Conservation (phyloP, 1,284 basidiomycete genomes). For the Apiotrichum domesticum region DNA sequence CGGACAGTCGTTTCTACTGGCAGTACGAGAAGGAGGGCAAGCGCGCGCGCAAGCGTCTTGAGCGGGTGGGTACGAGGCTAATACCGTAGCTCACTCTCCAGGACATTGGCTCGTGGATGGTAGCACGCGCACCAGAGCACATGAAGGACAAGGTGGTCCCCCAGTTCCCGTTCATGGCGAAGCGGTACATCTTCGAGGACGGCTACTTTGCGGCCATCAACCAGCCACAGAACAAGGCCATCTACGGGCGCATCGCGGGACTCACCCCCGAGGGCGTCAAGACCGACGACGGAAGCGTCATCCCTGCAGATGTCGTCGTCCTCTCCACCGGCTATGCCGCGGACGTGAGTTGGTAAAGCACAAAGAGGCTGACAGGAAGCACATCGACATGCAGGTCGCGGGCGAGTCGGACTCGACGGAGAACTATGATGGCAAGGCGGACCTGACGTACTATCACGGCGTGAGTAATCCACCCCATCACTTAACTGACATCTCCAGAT, state of each 20-base stretch:
- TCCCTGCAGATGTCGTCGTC: constrained; percentile 16
- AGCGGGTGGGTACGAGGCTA: constrained; percentile 1
- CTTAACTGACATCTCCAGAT: not conserved
- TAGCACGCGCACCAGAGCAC: constrained; percentile 7
- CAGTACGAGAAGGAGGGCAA: constrained; percentile 14
- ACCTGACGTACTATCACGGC: constrained; percentile 12
- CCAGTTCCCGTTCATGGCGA: constrained; percentile 6
- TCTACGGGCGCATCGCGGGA: constrained; percentile 14
- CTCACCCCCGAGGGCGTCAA: constrained; percentile 8
- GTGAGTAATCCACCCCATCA: not conserved
- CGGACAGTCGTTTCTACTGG: constrained; percentile 11
- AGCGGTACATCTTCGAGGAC: constrained; percentile 16
- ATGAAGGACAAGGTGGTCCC: constrained; percentile 17
- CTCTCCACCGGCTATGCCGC: constrained; percentile 18
- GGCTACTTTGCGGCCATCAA: constrained; percentile 19
- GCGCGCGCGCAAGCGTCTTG: constrained; percentile 6
- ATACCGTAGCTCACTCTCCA: not conserved
- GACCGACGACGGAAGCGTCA: constrained; percentile 13
- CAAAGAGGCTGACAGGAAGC: not conserved
- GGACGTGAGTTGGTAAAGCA: not conserved
- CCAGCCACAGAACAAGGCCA: constrained; percentile 9
- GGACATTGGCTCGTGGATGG: constrained; percentile 11
- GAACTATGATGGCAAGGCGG: constrained; percentile 10
- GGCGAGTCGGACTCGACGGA: constrained; percentile 13
- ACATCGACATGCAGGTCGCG: constrained; percentile 15